A percentile compares a stretch with the other conserved stretches of the same genome.
These are phyloP conservation scores for Colletotrichum lini DNA, from an alignment of 2,329 filamentous ascomycete genomes.

Conservation along the genomic window DNA sequence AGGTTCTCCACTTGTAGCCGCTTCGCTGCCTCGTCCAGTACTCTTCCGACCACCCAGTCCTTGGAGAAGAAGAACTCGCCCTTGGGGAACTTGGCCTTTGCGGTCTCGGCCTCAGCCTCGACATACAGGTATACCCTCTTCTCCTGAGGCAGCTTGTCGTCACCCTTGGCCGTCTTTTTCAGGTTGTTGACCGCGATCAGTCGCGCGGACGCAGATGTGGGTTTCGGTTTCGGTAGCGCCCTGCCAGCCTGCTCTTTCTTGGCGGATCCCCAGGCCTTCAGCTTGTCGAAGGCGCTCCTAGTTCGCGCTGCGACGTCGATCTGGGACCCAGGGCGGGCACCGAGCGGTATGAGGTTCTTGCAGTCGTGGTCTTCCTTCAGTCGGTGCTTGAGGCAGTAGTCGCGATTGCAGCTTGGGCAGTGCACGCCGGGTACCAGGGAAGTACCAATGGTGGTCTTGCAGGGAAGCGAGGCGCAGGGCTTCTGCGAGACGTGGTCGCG, in stretches of 20 bases:
- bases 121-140: slow-evolving; percentile 93
- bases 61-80: slow-evolving; percentile 85
- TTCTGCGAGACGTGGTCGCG: slow-evolving; percentile 71
- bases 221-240: slow-evolving; percentile 74
- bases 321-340: slow-evolving; percentile 60
- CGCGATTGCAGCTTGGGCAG: slow-evolving; percentile 78
- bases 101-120: slow-evolving; percentile 90
- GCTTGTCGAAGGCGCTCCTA: slow-evolving; percentile 79
- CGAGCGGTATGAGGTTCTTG: slow-evolving; percentile 76
- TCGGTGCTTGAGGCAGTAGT: slow-evolving; percentile 85
- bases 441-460: slow-evolving; percentile 81
- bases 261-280: slow-evolving; percentile 84
- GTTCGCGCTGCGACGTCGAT: slow-evolving; percentile 74
- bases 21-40: slow-evolving; percentile 84
- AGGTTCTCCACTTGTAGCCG: slow-evolving; percentile 85
- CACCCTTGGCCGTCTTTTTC: slow-evolving; percentile 91
- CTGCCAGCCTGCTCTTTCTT: slow-evolving; percentile 76
- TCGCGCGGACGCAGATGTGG: slow-evolving; percentile 74
- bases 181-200: slow-evolving; percentile 81
- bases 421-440: slow-evolving; percentile 77
- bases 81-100: slow-evolving; percentile 85
- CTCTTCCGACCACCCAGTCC: slow-evolving; percentile 91
- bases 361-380: slow-evolving; percentile 88
- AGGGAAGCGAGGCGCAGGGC: slow-evolving; percentile 76
- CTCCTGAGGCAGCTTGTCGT: slow-evolving; percentile 82